Conservation (phyloP, 2,329 filamentous ascomycete species). For the Pseudocercospora fuligena region DNA sequence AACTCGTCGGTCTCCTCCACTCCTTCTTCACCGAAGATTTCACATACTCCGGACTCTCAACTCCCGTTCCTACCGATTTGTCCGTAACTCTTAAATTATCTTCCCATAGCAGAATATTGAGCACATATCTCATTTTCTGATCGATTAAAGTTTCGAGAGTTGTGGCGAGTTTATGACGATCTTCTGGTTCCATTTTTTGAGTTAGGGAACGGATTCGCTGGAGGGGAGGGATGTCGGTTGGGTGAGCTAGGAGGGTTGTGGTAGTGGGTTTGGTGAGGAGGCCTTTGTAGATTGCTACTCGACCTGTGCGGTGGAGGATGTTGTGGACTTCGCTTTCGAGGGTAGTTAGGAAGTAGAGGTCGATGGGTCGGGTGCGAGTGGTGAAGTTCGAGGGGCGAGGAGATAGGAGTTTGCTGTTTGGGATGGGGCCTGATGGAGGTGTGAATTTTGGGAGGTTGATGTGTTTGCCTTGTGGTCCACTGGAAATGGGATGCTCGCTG, state of each 20-base stretch:
- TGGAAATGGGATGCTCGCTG: too few relatives aligned
- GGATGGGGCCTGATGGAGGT: neutral
- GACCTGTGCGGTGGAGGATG: conserved; percentile 11
- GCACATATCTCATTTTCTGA: neutral
- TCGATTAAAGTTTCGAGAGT: conserved; percentile 2
- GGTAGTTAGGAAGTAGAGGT: conserved; percentile 10
- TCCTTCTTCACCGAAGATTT: neutral
- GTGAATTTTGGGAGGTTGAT: neutral
- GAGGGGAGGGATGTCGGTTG: conserved; percentile 4
- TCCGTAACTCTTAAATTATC: conserved; percentile 9
- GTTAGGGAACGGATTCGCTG: conserved; percentile 5
- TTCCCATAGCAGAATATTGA: conserved; percentile 9
- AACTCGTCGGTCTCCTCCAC: conserved; percentile 9
- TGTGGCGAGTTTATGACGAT: conserved; percentile 7
- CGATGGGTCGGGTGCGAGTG: neutral
- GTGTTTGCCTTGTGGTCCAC: neutral
- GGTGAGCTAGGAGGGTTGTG: conserved; percentile 14
- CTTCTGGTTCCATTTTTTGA: neutral
- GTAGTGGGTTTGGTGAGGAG: conserved; percentile 3
- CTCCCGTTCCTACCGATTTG: conserved; percentile 5
- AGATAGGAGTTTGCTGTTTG: neutral
- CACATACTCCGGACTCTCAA: conserved; percentile 2
- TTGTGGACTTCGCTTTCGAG: conserved; percentile 13
- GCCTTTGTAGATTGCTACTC: conserved; percentile 16
- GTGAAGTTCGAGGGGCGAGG: neutral